phyloP scores from a whole-genome alignment of 176 grass and related monocot genomes.

The Cocos nucifera region DNA sequence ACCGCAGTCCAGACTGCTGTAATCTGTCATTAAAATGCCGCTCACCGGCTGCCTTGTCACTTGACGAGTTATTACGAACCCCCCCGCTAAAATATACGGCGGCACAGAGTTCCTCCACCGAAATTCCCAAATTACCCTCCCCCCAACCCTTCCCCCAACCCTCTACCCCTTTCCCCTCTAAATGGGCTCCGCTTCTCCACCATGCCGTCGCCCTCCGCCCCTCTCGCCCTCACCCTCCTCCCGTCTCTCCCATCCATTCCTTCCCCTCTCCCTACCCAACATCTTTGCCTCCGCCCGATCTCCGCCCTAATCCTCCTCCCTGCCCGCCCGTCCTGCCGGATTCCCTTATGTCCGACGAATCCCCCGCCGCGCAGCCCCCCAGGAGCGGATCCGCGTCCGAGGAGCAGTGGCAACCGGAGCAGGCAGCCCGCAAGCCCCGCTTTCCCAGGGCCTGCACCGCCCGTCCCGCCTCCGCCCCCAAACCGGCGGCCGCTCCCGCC shows the following conservation, averaged over 20 bases:
- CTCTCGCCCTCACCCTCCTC: constrained; percentile 6
- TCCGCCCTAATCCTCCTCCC: not conserved
- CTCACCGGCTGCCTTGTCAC: no score
- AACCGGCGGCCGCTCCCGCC: constrained; percentile 23
- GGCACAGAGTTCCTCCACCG: no score
- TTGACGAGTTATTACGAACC: no score
- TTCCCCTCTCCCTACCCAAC: not conserved
- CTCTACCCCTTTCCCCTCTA: constrained; percentile 24
- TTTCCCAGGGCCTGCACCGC: constrained; percentile 74
- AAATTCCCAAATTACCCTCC: constrained; percentile 7
- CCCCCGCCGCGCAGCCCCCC: constrained; percentile 21
- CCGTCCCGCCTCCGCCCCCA: constrained; percentile 12
- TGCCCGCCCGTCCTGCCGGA: constrained; percentile 1
- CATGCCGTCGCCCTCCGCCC: constrained; percentile 19
- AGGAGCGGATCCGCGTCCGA: constrained; percentile 13
- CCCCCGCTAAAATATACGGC: no score
- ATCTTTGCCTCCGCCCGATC: not conserved
- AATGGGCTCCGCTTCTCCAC: constrained; percentile 15
- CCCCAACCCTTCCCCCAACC: constrained; percentile 12
- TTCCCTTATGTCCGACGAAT: constrained; percentile 6
- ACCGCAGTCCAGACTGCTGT: no score
- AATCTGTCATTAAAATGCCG: no score
- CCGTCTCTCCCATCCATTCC: not conserved
- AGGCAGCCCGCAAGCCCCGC: constrained; percentile 27
- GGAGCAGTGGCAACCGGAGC: constrained; percentile 14